phyloP scores from a whole-genome alignment of 2,329 filamentous ascomycete genomes.

The Trichoderma asperellum region DNA sequence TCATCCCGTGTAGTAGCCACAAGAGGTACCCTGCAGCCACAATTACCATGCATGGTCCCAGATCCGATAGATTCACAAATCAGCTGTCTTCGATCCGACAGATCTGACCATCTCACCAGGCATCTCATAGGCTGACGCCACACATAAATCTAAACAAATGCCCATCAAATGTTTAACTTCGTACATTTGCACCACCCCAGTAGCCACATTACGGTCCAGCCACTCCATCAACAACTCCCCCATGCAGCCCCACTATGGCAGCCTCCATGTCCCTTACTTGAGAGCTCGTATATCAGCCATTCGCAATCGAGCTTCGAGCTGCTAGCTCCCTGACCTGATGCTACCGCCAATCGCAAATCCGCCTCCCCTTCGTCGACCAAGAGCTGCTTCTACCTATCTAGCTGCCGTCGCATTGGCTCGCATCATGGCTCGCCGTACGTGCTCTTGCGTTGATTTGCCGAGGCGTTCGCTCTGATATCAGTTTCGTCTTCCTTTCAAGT shows the following conservation, averaged over 20 bases:
- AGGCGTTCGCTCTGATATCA: not conserved
- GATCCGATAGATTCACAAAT: no score
- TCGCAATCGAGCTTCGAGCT: constrained; percentile 12
- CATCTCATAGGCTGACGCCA: not conserved
- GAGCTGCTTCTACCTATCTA: not conserved
- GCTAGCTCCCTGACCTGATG: not conserved
- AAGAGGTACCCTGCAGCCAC: not conserved
- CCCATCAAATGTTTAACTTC: not conserved
- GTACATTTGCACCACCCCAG: not conserved
- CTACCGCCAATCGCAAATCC: not conserved
- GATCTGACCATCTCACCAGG: not conserved
- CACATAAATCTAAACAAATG: not conserved
- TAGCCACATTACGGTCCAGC: no score
- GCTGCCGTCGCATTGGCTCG: constrained; percentile 22
- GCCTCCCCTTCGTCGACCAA: not conserved
- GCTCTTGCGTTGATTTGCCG: not conserved
- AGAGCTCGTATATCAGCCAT: constrained; percentile 24
- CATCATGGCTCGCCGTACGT: constrained; percentile 14
- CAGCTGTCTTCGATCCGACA: not conserved
- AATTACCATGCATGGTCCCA: not conserved
- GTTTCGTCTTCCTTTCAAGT: not conserved
- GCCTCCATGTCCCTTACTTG: not conserved
- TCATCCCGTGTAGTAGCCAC: not conserved
- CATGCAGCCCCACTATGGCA: not conserved
- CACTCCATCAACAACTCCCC: not conserved